phyloP scores from a whole-genome alignment of 805 yeast species.

The Monosporozyma aerobia region DNA sequence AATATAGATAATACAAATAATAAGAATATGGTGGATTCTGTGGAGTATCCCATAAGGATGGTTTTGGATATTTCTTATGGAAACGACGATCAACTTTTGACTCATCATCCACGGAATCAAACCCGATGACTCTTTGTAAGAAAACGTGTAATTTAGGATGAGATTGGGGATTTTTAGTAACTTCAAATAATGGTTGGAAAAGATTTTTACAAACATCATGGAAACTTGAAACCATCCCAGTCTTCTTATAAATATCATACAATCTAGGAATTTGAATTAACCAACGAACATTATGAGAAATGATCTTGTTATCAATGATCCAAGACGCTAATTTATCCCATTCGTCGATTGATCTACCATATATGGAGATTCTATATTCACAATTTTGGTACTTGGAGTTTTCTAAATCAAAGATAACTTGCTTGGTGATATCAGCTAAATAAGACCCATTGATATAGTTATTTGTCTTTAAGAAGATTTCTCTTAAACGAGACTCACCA shows the following conservation, averaged over 20 bases:
- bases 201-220: conserved; percentile 70
- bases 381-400: conserved; percentile 95
- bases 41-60: conserved; percentile 67
- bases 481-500: conserved; percentile 95
- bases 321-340: conserved; percentile 95
- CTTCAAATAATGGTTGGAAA: conserved; percentile 86
- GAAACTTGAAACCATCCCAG: conserved; percentile 60
- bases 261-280: conserved; percentile 89
- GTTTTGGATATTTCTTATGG: conserved; percentile 77
- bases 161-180: conserved; percentile 67
- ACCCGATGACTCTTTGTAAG: conserved; percentile 90
- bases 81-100: conserved; percentile 80
- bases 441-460: conserved; percentile 83
- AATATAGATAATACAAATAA: conserved; percentile 79
- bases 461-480: conserved; percentile 91
- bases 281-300: conserved; percentile 96
- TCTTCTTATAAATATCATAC: conserved; percentile 78
- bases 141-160: conserved; percentile 90
- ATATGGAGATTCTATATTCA: conserved; percentile 89
- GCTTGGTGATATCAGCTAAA: conserved; percentile 86
- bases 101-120: conserved; percentile 97
- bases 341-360: conserved; percentile 82
- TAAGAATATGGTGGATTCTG: conserved; percentile 97
- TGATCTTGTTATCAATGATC: conserved; percentile 87
- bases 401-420: conserved; percentile 90